Evolutionary conservation across 2,329 filamentous ascomycete genomes (phyloP).

Genomic region (Grosmannia serpens): DNA sequence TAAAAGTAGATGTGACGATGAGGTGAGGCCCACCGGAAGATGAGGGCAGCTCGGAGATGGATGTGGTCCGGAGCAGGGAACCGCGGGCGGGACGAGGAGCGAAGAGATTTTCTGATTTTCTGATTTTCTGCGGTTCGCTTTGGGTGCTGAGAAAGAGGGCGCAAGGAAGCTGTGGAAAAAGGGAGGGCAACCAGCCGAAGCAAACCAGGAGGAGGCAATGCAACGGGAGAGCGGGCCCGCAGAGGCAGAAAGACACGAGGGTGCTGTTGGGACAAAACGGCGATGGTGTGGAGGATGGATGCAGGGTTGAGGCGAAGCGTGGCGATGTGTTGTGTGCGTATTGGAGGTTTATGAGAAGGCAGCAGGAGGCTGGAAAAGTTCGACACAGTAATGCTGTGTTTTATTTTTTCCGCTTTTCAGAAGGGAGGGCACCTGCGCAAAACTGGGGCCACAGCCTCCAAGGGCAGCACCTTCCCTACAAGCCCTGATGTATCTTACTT

Average conservation of each 20-base stretch:
- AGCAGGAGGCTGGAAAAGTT: slow-evolving; percentile 10
- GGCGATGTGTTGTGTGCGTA: slow-evolving; percentile 6
- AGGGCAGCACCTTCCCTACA: background rate
- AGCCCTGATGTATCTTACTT: background rate
- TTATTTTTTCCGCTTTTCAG: slow-evolving; percentile 1
- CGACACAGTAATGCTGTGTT: slow-evolving; percentile 1
- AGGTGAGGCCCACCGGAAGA: background rate
- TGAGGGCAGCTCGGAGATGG: background rate
- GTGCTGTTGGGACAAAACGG: slow-evolving; percentile 5
- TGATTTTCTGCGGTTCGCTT: background rate
- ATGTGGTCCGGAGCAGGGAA: background rate
- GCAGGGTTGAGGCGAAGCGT: slow-evolving; percentile 6
- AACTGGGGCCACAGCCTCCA: background rate
- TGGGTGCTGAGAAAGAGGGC: background rate
- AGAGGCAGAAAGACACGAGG: slow-evolving; percentile 2
- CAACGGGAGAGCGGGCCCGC: slow-evolving; percentile 7
- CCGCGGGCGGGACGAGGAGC: background rate
- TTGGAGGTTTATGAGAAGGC: slow-evolving; percentile 6
- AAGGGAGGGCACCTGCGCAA: background rate
- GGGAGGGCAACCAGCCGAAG: background rate
- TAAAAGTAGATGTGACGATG: background rate
- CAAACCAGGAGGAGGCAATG: slow-evolving; percentile 2
- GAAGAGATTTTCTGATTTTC: background rate
- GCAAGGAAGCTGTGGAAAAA: background rate
- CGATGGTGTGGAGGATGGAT: slow-evolving; percentile 2